Base-by-base conservation (phyloP, 805 yeast genomes). In the Pichia californica region DNA sequence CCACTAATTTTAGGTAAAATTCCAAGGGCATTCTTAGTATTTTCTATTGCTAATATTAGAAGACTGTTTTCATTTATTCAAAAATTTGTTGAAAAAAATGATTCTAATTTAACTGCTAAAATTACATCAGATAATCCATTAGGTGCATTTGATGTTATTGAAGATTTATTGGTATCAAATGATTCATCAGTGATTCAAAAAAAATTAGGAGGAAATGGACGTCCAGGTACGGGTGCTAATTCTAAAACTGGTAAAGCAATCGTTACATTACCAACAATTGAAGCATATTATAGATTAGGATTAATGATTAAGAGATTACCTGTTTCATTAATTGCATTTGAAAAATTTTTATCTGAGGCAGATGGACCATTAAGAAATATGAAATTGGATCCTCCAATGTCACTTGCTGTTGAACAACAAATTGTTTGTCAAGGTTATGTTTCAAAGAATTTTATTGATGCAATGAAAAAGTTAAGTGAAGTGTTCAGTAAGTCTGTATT, bases 1-100 rank as follows among this genome's bases (percentile, higher is more conserved):
- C 81, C 88, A 1, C 62, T 84, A 6, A 57, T 83, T 40, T 65
- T 83, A 46, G 76, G 85, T 36, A 82, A 82, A 57, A 80, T 84
- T 41, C 85, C 89, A 4, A 63, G 93, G 43, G 71, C 83, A 2
- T 71, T 84, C 46, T 66, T 83, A 50, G 67, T 79, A 54, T 81
- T 83, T 51, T 79, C 85, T 0, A 70, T 83, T 38, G 75, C 80
- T 3, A 83, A 84, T 39, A 74, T 83, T 7, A 80, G 76, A 37
- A 76, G 81, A 53, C 73, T 84, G 11, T 70, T 73, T 49, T 80
- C 77, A 40, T 74, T 74, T 44, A 66, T 74, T 23, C 73, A 72
- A 50, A 81, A 76, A 52, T 73, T 74, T 43, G 77, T 76, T 45
- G 80, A 72, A 55, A 80, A 72, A 38, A 62, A 63, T 18, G 71